Conservation (phyloP, 1,139 yeast genomes). For the Geotrichum carabidarum region DNA sequence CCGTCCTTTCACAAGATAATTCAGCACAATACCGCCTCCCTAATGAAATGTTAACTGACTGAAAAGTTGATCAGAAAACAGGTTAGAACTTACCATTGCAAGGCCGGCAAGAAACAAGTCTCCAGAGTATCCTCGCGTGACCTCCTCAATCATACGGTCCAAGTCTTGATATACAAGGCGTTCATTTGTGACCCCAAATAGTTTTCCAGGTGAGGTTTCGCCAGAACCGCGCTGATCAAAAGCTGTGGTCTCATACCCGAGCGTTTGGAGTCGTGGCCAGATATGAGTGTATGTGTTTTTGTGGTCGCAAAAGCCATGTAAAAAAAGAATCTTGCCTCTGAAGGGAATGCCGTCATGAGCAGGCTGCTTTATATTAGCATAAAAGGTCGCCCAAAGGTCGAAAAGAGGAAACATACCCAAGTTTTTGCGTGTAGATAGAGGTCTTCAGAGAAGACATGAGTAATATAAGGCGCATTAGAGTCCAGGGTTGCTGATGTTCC, state of each 20-base stretch:
- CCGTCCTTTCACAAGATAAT: conserved; percentile 69
- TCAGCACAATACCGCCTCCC: conserved; percentile 79
- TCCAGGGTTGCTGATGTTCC: too few relatives aligned
- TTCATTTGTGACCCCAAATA: conserved; percentile 65
- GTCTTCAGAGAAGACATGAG: conserved; percentile 1
- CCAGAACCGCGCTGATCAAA: conserved; percentile 92
- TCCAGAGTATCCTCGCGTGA: conserved; percentile 20
- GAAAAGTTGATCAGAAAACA: background rate
- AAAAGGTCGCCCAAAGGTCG: background rate
- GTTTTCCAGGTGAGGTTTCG: conserved; percentile 49
- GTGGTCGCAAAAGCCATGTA: conserved; percentile 77
- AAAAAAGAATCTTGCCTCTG: conserved; percentile 53
- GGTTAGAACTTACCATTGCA: conserved; percentile 38
- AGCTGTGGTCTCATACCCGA: conserved; percentile 68
- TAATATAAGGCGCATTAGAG: background rate
- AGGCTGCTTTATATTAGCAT: background rate
- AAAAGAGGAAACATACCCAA: conserved; percentile 16
- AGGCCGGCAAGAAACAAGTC: conserved; percentile 56
- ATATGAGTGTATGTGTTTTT: conserved; percentile 46
- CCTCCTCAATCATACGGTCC: conserved; percentile 51
- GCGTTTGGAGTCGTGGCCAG: conserved; percentile 52
- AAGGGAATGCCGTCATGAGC: conserved; percentile 33
- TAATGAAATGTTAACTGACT: conserved; percentile 32
- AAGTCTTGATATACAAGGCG: conserved; percentile 59
- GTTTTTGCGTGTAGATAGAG: conserved; percentile 22